Evolutionary conservation across 1,139 yeast genomes (phyloP).

Genomic region (Arxiozyma telluris): DNA sequence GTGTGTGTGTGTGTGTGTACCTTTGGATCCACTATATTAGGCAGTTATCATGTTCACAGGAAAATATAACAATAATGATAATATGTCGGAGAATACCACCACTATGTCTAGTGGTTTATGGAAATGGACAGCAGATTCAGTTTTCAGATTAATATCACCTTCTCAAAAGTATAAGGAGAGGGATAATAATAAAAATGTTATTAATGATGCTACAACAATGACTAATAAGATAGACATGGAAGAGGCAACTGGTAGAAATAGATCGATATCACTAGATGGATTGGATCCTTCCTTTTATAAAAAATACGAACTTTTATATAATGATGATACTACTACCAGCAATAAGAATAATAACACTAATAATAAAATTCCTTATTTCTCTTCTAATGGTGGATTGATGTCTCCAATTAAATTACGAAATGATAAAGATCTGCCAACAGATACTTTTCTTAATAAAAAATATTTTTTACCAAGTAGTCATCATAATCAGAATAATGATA

Average conservation of each 20-base stretch:
- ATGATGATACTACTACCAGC: neutral
- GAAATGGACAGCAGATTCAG: constrained; percentile 29
- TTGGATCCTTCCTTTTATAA: constrained; percentile 19
- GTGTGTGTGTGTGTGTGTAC: no score
- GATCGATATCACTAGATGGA: constrained; percentile 25
- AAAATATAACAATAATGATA: neutral
- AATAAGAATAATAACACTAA: neutral
- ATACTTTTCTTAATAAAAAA: constrained; percentile 18
- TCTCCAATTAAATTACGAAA: constrained; percentile 13
- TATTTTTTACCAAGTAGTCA: neutral
- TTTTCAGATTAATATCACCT: constrained; percentile 24
- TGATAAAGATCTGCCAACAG: constrained; percentile 13
- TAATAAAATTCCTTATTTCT: neutral
- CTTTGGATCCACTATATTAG: neutral
- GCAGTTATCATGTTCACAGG: neutral
- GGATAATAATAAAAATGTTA: neutral
- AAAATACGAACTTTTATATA: constrained; percentile 20
- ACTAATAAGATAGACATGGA: constrained; percentile 22
- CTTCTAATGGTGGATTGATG: neutral
- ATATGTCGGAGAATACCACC: neutral
- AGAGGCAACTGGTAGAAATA: constrained; percentile 1
- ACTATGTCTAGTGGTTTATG: constrained; percentile 14
- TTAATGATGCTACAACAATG: constrained; percentile 7
- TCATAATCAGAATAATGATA: neutral
- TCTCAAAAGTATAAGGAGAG: constrained; percentile 18